Conservation (phyloP, 176 grass and related monocot genomes). For the Oryza glumipatula region DNA sequence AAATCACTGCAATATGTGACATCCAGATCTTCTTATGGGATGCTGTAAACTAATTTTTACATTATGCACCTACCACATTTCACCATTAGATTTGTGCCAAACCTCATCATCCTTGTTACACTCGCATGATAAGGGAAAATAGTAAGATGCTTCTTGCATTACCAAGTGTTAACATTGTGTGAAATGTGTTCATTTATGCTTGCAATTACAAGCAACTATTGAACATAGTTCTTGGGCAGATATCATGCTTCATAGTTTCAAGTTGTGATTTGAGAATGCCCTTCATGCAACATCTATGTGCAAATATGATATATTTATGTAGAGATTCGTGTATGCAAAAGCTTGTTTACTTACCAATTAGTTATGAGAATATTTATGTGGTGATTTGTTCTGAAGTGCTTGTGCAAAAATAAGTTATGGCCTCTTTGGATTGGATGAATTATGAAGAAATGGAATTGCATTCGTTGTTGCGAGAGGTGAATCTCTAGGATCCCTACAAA, state of each 20-base stretch:
- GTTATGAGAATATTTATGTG: neutral
- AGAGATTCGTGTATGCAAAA: neutral
- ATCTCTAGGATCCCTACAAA: neutral
- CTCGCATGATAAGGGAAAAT: neutral
- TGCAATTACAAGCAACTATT: neutral
- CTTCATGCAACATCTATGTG: neutral
- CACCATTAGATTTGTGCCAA: neutral
- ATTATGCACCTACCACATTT: neutral
- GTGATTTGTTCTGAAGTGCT: neutral
- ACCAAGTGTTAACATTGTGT: neutral
- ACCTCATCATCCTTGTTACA: neutral
- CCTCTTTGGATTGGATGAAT: neutral
- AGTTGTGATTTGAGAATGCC: neutral
- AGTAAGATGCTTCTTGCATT: neutral
- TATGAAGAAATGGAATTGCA: neutral
- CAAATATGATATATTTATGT: neutral
- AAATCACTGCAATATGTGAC: neutral
- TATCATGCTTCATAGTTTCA: neutral
- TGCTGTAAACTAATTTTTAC: neutral
- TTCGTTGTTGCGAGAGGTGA: neutral
- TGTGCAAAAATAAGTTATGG: no score
- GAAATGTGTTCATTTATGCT: neutral
- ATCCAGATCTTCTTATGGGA: neutral
- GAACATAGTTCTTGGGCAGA: neutral
- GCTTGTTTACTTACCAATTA: neutral